A percentile compares a stretch with the other conserved stretches of the same genome.
Conservation (phyloP, 1,139 yeast species). For the Magnusiomyces tetraspermus region DNA sequence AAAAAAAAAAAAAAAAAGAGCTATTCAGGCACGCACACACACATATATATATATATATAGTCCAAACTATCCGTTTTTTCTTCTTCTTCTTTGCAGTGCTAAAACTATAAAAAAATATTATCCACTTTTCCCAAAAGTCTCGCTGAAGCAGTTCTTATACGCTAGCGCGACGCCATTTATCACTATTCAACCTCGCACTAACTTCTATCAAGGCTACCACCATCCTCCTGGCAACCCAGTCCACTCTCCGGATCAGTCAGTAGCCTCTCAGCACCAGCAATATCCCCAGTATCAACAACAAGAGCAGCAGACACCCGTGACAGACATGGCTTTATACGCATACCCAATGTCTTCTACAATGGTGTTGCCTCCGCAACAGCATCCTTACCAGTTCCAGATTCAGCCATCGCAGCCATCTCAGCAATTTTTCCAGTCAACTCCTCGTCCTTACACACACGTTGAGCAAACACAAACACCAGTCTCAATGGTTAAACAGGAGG, state of each 20-base stretch:
- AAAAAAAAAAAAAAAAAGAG: too few relatives aligned
- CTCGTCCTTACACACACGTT: constrained; percentile 9
- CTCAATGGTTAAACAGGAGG: neutral
- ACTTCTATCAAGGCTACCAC: neutral
- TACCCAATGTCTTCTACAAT: constrained; percentile 3
- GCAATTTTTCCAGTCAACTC: constrained; percentile 10
- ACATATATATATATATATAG: too few relatives aligned
- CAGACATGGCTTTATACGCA: constrained; percentile 5
- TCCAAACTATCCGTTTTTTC: too few relatives aligned
- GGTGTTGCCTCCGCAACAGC: constrained; percentile 5
- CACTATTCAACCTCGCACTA: neutral
- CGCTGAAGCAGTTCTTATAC: too few relatives aligned
- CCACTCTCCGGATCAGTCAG: neutral
- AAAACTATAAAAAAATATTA: too few relatives aligned
- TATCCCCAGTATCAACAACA: neutral
- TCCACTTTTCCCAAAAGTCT: too few relatives aligned
- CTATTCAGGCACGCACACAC: too few relatives aligned
- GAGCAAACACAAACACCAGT: neutral
- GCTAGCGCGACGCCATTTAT: neutral
- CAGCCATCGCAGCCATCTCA: constrained; percentile 13
- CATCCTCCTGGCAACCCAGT: neutral
- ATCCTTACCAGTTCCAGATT: constrained; percentile 7
- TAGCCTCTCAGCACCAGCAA: neutral
- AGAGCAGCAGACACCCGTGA: neutral
- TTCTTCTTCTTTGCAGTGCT: too few relatives aligned